Conservation (phyloP, 2,329 filamentous ascomycete species). For the Verticillium dahliae region DNA sequence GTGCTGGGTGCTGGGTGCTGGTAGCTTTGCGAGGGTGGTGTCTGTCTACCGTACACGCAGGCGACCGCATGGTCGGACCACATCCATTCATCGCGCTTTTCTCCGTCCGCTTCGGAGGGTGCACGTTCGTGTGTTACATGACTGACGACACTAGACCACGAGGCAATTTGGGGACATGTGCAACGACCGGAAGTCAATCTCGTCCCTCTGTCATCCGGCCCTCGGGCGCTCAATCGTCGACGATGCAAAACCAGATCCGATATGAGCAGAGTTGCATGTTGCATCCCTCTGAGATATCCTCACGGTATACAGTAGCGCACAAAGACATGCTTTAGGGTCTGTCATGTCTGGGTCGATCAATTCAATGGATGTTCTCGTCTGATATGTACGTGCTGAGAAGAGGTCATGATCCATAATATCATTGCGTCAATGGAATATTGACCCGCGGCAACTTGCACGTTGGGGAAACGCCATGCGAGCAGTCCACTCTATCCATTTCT, state of each 20-base stretch:
- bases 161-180: neutral
- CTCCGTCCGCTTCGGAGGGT: neutral
- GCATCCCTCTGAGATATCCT: too few species aligned
- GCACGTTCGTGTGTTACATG: neutral
- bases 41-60: too few species aligned
- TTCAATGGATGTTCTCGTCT: too few species aligned
- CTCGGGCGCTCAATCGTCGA: neutral
- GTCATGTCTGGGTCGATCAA: too few species aligned
- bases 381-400: too few species aligned
- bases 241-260: too few species aligned
- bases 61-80: too few species aligned
- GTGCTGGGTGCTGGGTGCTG: neutral
- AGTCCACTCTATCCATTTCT: neutral
- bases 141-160: neutral
- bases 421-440: neutral
- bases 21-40: too few species aligned
- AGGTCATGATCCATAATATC: too few species aligned
- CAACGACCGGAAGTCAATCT: neutral
- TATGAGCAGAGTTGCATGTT: too few species aligned
- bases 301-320: too few species aligned
- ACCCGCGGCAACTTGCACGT: neutral
- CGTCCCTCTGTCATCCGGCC: neutral
- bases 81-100: neutral
- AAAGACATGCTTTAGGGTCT: too few species aligned
- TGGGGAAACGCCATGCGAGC: neutral